Base-by-base conservation (phyloP, 352 stramenopile species). In the Phytophthora europaea region DNA sequence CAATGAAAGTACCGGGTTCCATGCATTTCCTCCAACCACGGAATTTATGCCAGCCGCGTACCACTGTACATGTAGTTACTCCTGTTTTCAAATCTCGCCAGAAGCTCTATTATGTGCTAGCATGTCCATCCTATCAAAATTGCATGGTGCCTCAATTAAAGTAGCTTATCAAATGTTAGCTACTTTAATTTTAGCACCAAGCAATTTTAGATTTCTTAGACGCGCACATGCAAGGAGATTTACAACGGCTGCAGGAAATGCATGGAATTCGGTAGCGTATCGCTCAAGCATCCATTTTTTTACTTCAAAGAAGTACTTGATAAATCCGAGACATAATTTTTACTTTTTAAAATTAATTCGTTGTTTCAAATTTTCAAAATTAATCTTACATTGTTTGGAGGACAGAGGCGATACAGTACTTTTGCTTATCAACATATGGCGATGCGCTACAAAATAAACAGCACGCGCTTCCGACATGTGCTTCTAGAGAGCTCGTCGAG, bases 401-500 rank as follows among this genome's bases (percentile, higher is more conserved):
- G 26, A 28, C 26, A 28, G 26, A 26, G 23, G 23, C 23, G 23
- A 26, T 26, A 26, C 23, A 26, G 23, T 26, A 26, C 23, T 26
- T 38, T 38, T 40, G 34, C 34, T 40, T 15, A 5, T 13, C 34
- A 10, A 5, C 34, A 40, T 40, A 40, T 40, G 34, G 34, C 34
- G 34, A 13, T 40, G 34, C 4, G 34, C 13, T 40, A 40, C 34
- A 40, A 40, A 13, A 40, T 40, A 16, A 40, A 51, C 8, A 38
- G 43, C 10, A 9, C 40, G 13, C 40, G 13, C 15, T 38, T 57
- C 50, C 40, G 38, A 61, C 65, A 67, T 28, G 58, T 67, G 50
- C 50, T 72, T 51, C 57, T 34, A 61, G 56, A 66, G 65, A 70
- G 54, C 18, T 55, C 12, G 5, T 51, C n/a, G 48, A 60, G 56